Percentiles rank a stretch among this genome's conserved stretches.
phyloP scores from a whole-genome alignment of 176 grass and related monocot species.

The Oryza officinalis region DNA sequence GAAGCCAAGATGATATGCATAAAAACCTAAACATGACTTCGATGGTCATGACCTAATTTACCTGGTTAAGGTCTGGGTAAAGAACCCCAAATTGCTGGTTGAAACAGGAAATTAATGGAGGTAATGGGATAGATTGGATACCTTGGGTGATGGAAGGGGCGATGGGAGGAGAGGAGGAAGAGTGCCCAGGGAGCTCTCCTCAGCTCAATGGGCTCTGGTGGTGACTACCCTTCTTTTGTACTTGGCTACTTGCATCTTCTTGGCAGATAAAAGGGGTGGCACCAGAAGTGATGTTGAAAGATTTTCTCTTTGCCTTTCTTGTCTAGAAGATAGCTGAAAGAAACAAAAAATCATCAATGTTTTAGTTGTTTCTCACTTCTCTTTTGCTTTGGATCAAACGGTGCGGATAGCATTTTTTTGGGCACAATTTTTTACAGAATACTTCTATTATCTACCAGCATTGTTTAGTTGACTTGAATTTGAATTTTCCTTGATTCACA shows the following conservation, averaged over 20 bases:
- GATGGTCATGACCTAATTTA: no score
- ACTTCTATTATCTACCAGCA: no score
- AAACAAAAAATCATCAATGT: neutral
- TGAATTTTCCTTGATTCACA: no score
- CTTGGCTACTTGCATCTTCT: neutral
- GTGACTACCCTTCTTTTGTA: slow-evolving; percentile 44
- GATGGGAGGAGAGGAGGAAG: slow-evolving; percentile 18
- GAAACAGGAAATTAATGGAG: neutral
- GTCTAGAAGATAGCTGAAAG: slow-evolving; percentile 11
- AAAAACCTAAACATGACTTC: neutral
- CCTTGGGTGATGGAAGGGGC: slow-evolving; percentile 40
- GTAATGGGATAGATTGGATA: neutral
- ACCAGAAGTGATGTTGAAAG: neutral
- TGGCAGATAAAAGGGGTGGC: slow-evolving; percentile 36
- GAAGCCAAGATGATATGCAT: neutral
- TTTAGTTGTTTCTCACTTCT: neutral
- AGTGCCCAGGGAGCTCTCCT: neutral
- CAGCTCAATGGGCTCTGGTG: neutral
- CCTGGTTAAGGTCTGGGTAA: neutral
- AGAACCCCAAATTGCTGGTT: neutral
- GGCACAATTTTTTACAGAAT: no score
- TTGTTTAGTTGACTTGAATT: no score
- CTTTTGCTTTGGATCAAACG: no score
- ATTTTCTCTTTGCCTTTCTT: neutral
- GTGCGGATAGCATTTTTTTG: no score